Percentiles rank a stretch among this genome's conserved stretches.
Evolutionary conservation across 371 early-diverging fungal species (phyloP).

Genomic region (Apophysomyces trapeziformis): DNA sequence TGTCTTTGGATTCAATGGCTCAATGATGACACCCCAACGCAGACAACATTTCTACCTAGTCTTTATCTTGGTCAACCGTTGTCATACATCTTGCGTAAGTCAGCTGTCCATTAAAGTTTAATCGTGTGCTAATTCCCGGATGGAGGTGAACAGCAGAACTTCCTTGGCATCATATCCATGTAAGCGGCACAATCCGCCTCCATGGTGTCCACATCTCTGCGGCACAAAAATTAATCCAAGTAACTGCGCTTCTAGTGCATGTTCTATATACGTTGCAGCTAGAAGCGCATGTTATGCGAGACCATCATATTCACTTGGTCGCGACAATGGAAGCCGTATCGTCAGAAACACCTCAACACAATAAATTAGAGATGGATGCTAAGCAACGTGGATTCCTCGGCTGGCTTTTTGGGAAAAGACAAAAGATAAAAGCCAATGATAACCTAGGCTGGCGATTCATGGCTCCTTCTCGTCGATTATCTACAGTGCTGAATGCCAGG

Average conservation of each 20-base stretch:
- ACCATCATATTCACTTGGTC: conserved; percentile 35
- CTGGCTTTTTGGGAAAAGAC: not conserved
- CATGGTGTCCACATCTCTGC: conserved; percentile 18
- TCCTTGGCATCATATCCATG: conserved; percentile 9
- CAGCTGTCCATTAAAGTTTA: not conserved
- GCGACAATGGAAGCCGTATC: not conserved
- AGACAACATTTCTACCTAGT: conserved; percentile 30
- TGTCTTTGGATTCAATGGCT: conserved; percentile 5
- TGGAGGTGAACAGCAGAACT: conserved; percentile 14
- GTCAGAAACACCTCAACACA: not conserved
- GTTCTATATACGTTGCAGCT: conserved; percentile 55
- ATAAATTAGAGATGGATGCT: conserved; percentile 7
- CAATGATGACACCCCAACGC: conserved; percentile 15
- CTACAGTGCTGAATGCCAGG: not conserved
- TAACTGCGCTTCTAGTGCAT: conserved; percentile 41
- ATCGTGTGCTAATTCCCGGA: conserved; percentile 1
- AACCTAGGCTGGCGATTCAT: conserved; percentile 9
- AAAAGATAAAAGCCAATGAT: conserved; percentile 1
- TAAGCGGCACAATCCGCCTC: conserved; percentile 23
- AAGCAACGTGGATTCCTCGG: conserved; percentile 22
- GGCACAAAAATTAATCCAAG: conserved; percentile 13
- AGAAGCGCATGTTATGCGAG: conserved; percentile 52
- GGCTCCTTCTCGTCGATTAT: not conserved
- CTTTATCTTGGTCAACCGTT: conserved; percentile 31
- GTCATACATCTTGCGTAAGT: conserved; percentile 14